phyloP scores from a whole-genome alignment of 305 asterid species.

The Fraxinus baroniana region DNA sequence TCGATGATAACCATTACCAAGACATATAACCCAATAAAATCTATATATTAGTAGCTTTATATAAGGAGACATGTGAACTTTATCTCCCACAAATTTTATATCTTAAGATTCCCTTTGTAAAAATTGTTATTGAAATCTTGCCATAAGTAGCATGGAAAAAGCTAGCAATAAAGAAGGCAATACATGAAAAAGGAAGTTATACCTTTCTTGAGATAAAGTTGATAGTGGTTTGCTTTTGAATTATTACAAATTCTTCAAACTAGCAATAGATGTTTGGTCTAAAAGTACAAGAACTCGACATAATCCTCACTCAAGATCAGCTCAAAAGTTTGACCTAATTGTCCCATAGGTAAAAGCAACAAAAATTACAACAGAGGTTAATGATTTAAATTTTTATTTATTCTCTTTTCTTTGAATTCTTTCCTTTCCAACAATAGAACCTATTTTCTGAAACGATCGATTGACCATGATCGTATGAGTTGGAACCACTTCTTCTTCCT shows the following conservation, averaged over 20 bases:
- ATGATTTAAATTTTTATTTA: not conserved
- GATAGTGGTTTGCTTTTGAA: not conserved
- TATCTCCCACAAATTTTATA: not conserved
- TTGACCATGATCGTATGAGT: conserved; percentile 79
- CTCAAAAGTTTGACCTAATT: not conserved
- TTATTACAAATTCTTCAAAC: not conserved
- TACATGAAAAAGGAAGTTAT: not conserved
- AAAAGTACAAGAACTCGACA: not conserved
- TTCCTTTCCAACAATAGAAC: conserved; percentile 58
- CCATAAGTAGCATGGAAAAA: not conserved
- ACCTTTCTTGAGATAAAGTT: not conserved
- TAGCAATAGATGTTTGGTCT: not conserved
- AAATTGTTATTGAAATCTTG: not conserved
- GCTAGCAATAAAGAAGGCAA: not conserved
- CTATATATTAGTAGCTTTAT: not conserved
- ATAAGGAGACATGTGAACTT: not conserved
- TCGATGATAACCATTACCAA: not conserved
- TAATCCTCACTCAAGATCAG: not conserved
- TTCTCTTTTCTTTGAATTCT: not conserved
- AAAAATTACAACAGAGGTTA: not conserved
- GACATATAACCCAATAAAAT: not conserved
- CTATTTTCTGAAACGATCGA: conserved; percentile 73
- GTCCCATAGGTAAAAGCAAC: not conserved
- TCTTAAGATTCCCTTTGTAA: not conserved
- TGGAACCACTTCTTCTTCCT: conserved; percentile 61